A percentile compares a stretch with the other conserved stretches of the same genome.
Evolutionary conservation across 306 rosid genomes (phyloP).

Genomic region (Dicorynia guianensis): DNA sequence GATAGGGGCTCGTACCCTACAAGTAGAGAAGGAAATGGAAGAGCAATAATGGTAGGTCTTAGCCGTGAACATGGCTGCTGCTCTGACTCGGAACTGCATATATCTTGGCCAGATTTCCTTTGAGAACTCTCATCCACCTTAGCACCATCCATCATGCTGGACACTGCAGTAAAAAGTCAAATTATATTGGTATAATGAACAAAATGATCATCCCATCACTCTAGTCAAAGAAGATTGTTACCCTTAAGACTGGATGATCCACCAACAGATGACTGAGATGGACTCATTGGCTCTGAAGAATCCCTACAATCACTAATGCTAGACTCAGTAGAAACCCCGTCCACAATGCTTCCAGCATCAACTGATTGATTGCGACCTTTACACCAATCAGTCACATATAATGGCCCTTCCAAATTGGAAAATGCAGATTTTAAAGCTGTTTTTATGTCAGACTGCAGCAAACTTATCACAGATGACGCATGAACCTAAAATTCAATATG

Average conservation of each 20-base stretch:
- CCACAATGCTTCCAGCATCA: slow-evolving; percentile 69
- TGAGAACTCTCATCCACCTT: slow-evolving; percentile 83
- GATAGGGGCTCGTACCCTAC: slow-evolving; percentile 74
- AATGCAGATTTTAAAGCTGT: slow-evolving; percentile 94
- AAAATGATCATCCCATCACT: slow-evolving; percentile 28
- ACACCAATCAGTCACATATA: slow-evolving; percentile 94
- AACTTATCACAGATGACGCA: slow-evolving; percentile 80
- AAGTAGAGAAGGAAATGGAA: slow-evolving; percentile 92
- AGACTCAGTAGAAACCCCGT: slow-evolving; percentile 87
- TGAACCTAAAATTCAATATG: slow-evolving; percentile 65
- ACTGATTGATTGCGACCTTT: slow-evolving; percentile 82
- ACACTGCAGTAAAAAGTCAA: slow-evolving; percentile 51
- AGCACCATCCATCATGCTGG: slow-evolving; percentile 65
- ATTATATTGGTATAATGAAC: slow-evolving; percentile 36
- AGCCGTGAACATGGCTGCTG: slow-evolving; percentile 68
- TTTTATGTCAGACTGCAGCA: slow-evolving; percentile 95
- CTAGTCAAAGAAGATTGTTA: slow-evolving; percentile 38
- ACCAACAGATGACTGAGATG: slow-evolving; percentile 84
- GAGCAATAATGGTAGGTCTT: slow-evolving; percentile 79
- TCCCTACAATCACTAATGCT: slow-evolving; percentile 84
- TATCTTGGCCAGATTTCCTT: slow-evolving; percentile 85
- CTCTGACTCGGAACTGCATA: slow-evolving; percentile 75
- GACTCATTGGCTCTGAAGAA: slow-evolving; percentile 91
- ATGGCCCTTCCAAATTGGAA: slow-evolving; percentile 85
- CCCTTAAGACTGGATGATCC: slow-evolving; percentile 86